These are phyloP conservation scores for Hortiboletus flavorubellus DNA, from an alignment of 768 basidiomycete species.

Conservation along the genomic window DNA sequence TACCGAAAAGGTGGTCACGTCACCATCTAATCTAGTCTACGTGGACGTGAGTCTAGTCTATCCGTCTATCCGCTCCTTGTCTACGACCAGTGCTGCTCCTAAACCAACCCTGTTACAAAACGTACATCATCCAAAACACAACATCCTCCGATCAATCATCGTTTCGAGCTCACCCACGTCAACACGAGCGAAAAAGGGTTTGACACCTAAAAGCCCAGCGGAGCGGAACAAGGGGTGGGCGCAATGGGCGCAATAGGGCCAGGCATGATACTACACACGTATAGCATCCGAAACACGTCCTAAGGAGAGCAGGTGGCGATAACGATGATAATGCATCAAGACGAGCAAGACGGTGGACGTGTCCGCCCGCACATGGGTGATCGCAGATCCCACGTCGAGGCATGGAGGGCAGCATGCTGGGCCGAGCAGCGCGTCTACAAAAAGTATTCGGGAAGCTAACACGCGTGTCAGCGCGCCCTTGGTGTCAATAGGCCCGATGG, in stretches of 20 bases:
- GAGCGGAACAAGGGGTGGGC: neutral
- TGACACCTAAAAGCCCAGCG: neutral
- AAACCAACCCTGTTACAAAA: neutral
- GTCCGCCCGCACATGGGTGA: neutral
- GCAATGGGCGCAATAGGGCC: neutral
- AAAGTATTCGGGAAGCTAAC: conserved; percentile 83
- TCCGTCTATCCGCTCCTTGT: neutral
- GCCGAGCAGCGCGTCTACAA: conserved; percentile 40
- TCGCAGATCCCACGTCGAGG: conserved; percentile 8
- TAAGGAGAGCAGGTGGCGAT: neutral
- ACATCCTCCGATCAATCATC: conserved; percentile 8
- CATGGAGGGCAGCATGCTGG: neutral
- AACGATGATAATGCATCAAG: conserved; percentile 2
- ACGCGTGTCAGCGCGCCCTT: neutral
- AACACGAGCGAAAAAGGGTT: neutral
- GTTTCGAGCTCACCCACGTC: neutral
- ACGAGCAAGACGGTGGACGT: neutral
- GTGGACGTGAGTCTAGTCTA: neutral
- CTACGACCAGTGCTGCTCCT: neutral
- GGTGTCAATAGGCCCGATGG: neutral
- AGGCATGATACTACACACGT: neutral
- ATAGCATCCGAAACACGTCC: conserved; percentile 6
- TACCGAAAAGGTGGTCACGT: too few species aligned
- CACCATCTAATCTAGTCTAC: neutral
- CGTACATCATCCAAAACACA: conserved; percentile 4